Percentiles rank a stretch among this genome's conserved stretches.
phyloP scores from a whole-genome alignment of 257 asterid species.

The Plantago ovata region DNA sequence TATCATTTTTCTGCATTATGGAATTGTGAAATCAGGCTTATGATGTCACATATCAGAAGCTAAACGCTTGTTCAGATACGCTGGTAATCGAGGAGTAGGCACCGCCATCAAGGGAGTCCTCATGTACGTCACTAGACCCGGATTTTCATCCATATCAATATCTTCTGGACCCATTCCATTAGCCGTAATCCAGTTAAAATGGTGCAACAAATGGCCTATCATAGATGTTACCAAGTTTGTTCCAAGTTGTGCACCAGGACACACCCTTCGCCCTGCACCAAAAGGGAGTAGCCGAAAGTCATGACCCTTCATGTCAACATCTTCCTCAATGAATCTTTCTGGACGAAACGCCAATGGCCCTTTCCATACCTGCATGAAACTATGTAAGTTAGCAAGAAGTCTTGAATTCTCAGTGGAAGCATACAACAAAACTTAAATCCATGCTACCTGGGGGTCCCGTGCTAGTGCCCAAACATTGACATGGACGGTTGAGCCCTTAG shows the following conservation, averaged over 20 bases:
- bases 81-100: constrained; percentile 32
- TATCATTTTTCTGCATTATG: too few species aligned
- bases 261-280: constrained; percentile 52
- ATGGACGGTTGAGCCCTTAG: constrained; percentile 37
- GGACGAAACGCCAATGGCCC: constrained; percentile 38
- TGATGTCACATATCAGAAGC: too few species aligned
- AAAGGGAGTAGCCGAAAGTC: constrained; percentile 48
- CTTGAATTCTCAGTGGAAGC: too few species aligned
- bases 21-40: too few species aligned
- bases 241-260: constrained; percentile 54
- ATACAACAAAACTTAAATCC: too few species aligned
- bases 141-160: constrained; percentile 38
- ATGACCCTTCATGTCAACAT: constrained; percentile 37
- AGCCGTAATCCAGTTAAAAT: constrained; percentile 41
- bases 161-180: constrained; percentile 38
- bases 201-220: constrained; percentile 45
- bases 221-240: constrained; percentile 35
- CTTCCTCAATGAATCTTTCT: constrained; percentile 29
- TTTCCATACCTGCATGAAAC: constrained; percentile 30
- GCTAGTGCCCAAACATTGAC: constrained; percentile 53
- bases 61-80: too few species aligned
- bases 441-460: constrained; percentile 22
- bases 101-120: constrained; percentile 34
- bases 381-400: too few species aligned
- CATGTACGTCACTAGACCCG: constrained; percentile 42